These are phyloP conservation scores for Paecilomyces fulvus DNA, from an alignment of 2,329 filamentous ascomycete genomes.

Conservation along the genomic window DNA sequence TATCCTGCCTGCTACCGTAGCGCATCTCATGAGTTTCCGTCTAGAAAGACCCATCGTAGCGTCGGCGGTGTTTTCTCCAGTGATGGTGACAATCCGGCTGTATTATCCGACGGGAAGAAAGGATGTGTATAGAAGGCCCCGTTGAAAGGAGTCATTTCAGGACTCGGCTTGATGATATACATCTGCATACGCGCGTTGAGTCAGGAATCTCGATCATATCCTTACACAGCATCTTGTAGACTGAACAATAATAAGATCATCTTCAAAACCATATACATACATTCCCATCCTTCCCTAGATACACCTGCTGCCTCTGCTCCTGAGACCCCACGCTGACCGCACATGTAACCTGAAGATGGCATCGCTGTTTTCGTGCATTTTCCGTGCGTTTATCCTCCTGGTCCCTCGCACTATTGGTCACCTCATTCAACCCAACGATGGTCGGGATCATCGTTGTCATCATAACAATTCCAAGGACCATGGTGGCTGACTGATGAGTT, in stretches of 20 bases:
- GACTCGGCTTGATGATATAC: neutral
- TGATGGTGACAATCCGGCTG: conserved; percentile 15
- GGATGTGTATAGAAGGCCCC: conserved; percentile 17
- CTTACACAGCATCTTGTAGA: neutral
- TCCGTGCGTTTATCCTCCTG: conserved; percentile 13
- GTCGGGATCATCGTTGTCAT: conserved; percentile 18
- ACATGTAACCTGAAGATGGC: conserved; percentile 15
- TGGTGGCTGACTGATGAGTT: conserved; percentile 2
- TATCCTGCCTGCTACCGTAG: conserved; percentile 16
- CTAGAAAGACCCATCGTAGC: conserved; percentile 17
- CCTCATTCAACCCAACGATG: conserved; percentile 18
- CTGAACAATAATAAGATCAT: no score
- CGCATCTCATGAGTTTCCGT: conserved; percentile 16
- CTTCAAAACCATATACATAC: neutral
- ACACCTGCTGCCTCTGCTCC: neutral
- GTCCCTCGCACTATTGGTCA: conserved; percentile 12
- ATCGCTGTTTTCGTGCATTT: conserved; percentile 12
- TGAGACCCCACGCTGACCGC: conserved; percentile 1
- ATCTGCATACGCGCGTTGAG: neutral
- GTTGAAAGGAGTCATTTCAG: conserved; percentile 14
- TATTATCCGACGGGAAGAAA: conserved; percentile 14
- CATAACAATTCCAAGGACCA: conserved; percentile 18
- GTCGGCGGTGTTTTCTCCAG: conserved; percentile 13
- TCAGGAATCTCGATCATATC: neutral
- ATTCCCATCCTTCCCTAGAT: neutral